phyloP scores from a whole-genome alignment of 2,329 filamentous ascomycete genomes.

The Dothideomycetes sp. region DNA sequence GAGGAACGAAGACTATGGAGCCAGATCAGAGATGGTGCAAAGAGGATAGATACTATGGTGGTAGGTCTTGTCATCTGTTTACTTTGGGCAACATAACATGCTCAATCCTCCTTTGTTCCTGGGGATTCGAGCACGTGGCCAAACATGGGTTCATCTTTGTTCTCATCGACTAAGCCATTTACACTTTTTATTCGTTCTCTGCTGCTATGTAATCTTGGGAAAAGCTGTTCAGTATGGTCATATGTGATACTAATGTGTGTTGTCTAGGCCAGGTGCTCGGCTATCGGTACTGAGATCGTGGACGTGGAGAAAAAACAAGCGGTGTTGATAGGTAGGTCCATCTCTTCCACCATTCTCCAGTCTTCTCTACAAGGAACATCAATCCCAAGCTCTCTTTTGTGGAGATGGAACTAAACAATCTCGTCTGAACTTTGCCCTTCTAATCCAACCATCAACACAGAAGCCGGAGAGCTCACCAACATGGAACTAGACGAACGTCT shows the following conservation, averaged over 20 bases:
- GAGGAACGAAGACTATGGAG: constrained; percentile 43
- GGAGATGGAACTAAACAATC: constrained; percentile 15
- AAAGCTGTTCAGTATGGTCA: neutral
- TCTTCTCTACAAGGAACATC: neutral
- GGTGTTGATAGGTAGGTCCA: constrained; percentile 19
- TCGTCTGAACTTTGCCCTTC: no score
- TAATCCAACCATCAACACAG: constrained; percentile 14
- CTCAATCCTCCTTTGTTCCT: no score
- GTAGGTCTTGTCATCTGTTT: constrained; percentile 27
- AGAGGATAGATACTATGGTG: constrained; percentile 37
- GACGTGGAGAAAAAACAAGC: constrained; percentile 28
- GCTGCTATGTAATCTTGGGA: neutral
- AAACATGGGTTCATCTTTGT: neutral
- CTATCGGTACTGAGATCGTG: constrained; percentile 29
- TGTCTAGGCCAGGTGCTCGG: constrained; percentile 19
- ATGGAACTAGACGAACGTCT: constrained; percentile 37
- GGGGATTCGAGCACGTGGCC: no score
- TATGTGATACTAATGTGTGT: neutral
- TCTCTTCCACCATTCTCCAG: neutral
- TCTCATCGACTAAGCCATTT: neutral
- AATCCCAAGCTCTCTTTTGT: no score
- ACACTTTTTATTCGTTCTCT: neutral
- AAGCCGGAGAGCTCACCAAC: constrained; percentile 22
- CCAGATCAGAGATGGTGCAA: constrained; percentile 37
- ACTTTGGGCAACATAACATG: no score